Evolutionary conservation across 129 eudicot genomes (phyloP).

Genomic region (Pittosporum tobira): DNA sequence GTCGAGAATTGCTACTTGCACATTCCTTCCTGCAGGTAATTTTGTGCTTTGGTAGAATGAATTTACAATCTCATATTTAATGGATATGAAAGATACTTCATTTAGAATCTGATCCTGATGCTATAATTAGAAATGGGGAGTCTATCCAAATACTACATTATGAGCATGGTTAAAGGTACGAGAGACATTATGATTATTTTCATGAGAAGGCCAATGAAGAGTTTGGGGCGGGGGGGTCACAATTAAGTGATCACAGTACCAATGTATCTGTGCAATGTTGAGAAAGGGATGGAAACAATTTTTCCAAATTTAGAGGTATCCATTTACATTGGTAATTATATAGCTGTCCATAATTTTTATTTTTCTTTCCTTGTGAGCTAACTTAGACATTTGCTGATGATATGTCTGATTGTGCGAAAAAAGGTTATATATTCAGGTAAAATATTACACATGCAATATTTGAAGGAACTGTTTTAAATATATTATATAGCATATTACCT

Average conservation of each 20-base stretch:
- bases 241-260: constrained; percentile 70
- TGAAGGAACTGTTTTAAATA: too few species aligned
- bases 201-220: constrained; percentile 49
- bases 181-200: constrained; percentile 75
- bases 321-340: constrained; percentile 1
- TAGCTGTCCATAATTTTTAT: neutral
- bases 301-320: constrained; percentile 66
- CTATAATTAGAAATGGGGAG: constrained; percentile 60
- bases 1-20: constrained; percentile 77
- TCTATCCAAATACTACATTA: constrained; percentile 61
- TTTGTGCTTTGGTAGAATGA: constrained; percentile 20
- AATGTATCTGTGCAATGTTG: constrained; percentile 75
- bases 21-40: constrained; percentile 75
- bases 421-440: constrained; percentile 77
- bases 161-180: constrained; percentile 76
- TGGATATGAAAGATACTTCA: neutral
- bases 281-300: constrained; percentile 70
- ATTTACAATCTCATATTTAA: constrained; percentile 9
- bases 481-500: neutral
- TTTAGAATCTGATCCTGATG: neutral
- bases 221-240: constrained; percentile 75
- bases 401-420: constrained; percentile 82
- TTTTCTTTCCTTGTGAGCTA: neutral
- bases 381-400: constrained; percentile 26
- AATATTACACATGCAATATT: neutral